Conservation (phyloP, 2,329 filamentous ascomycete species). For the Aspergillus floridensis region DNA sequence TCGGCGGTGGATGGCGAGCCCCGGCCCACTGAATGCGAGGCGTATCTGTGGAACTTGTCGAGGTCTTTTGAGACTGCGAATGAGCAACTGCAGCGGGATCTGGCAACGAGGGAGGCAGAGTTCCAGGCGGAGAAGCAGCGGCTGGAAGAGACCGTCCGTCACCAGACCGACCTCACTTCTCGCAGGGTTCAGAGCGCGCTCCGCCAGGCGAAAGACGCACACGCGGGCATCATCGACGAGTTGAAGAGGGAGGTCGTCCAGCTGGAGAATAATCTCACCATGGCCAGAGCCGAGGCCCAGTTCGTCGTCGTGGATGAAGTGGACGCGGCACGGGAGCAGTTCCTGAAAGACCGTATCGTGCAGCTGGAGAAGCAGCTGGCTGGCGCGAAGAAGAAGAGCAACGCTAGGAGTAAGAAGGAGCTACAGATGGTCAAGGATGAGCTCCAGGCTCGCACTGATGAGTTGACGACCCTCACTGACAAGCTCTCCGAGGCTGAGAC, state of each 20-base stretch:
- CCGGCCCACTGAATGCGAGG: not conserved
- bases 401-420: conserved; percentile 3
- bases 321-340: not conserved
- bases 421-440: conserved; percentile 11
- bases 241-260: not conserved
- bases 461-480: not conserved
- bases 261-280: not conserved
- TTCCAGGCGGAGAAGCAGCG: conserved; percentile 6
- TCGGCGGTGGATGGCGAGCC: not conserved
- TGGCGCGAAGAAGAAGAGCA: not conserved
- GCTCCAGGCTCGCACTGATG: not conserved
- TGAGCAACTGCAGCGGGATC: not conserved
- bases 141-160: conserved; percentile 2
- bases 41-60: not conserved
- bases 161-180: not conserved
- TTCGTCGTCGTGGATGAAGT: conserved; percentile 4
- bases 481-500: conserved; percentile 5
- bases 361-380: conserved; percentile 12
- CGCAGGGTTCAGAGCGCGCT: not conserved
- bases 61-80: conserved; percentile 6
- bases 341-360: conserved; percentile 5
- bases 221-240: too few relatives aligned
- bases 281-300: conserved; percentile 4
- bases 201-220: not conserved
- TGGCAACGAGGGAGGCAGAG: conserved; percentile 8